phyloP scores from a whole-genome alignment of 2,329 filamentous ascomycete genomes.

The Magnaporthiopsis incrustans region DNA sequence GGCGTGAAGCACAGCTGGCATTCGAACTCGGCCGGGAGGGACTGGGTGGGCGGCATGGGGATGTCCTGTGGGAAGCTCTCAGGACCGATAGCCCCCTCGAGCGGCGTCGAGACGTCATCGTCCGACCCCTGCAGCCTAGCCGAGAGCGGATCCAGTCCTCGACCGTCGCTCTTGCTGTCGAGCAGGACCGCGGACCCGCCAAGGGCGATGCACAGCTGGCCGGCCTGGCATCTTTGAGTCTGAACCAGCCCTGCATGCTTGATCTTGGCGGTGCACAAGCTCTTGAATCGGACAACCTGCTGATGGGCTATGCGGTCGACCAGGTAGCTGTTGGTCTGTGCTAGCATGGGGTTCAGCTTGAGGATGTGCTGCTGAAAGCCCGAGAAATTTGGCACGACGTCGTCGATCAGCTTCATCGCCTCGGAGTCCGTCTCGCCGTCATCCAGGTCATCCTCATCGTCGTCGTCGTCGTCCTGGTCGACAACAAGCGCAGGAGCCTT shows the following conservation, averaged over 20 bases:
- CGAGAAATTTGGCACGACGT: conserved; percentile 62
- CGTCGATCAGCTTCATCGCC: conserved; percentile 53
- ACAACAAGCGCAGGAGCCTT: conserved; percentile 18
- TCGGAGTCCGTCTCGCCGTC: conserved; percentile 56
- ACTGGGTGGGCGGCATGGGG: conserved; percentile 68
- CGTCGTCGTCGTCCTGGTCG: conserved; percentile 46
- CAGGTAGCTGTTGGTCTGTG: conserved; percentile 48
- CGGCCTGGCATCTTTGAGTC: conserved; percentile 48
- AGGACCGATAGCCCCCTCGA: conserved; percentile 60
- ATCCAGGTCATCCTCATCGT: conserved; percentile 48
- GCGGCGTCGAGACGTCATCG: conserved; percentile 52
- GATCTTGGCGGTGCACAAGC: conserved; percentile 59
- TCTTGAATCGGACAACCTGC: conserved; percentile 71
- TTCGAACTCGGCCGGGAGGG: conserved; percentile 80
- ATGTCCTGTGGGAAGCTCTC: conserved; percentile 76
- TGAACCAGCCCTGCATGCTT: conserved; percentile 59
- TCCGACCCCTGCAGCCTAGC: conserved; percentile 51
- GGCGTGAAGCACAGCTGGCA: conserved; percentile 79
- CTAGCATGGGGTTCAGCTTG: conserved; percentile 65
- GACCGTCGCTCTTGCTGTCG: conserved; percentile 50
- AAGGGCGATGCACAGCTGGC: conserved; percentile 53
- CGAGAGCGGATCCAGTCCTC: conserved; percentile 48
- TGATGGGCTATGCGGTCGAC: conserved; percentile 77
- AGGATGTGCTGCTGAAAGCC: conserved; percentile 72
- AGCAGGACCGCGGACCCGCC: conserved; percentile 59